These are phyloP conservation scores for Daldinia childiae DNA, from an alignment of 495 filamentous ascomycete genomes.

Conservation along the genomic window DNA sequence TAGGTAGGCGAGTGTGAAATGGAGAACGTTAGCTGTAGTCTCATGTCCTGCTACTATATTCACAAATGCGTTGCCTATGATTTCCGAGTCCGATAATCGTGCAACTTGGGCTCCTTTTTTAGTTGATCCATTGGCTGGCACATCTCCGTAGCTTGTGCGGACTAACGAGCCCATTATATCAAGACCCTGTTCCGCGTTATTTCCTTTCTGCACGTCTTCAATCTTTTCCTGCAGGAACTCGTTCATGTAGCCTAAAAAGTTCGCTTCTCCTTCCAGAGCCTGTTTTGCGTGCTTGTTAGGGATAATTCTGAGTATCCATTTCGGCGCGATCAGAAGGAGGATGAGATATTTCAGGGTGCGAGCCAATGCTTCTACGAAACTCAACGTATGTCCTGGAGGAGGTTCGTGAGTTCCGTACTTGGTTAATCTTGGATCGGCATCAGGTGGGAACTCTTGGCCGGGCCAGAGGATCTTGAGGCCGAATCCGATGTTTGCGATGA, in stretches of 20 bases:
- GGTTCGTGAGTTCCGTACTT: slow-evolving; percentile 57
- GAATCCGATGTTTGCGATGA: slow-evolving; percentile 75
- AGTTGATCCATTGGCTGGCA: slow-evolving; percentile 1
- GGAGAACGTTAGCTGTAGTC: slow-evolving; percentile 72
- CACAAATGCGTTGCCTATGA: slow-evolving; percentile 76
- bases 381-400: slow-evolving; percentile 65
- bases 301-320: slow-evolving; percentile 57
- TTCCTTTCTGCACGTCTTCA: slow-evolving; percentile 57
- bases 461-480: slow-evolving; percentile 68
- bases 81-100: slow-evolving; percentile 64
- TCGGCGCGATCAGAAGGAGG: slow-evolving; percentile 61
- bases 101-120: slow-evolving; percentile 34
- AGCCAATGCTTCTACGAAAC: slow-evolving; percentile 64
- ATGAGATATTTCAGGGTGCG: slow-evolving; percentile 64
- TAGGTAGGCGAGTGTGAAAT: slow-evolving; percentile 69
- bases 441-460: slow-evolving; percentile 52
- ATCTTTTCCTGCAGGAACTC: slow-evolving; percentile 68
- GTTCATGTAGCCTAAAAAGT: slow-evolving; percentile 72
- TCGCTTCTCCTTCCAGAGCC: slow-evolving; percentile 61
- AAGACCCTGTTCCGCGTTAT: slow-evolving; percentile 58
- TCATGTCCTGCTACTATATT: slow-evolving; percentile 78
- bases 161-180: slow-evolving; percentile 72
- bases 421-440: slow-evolving; percentile 50
- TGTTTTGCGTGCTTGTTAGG: slow-evolving; percentile 61
- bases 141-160: slow-evolving; percentile 54